Percentiles rank a stretch among this genome's conserved stretches.
phyloP scores from a whole-genome alignment of 345 rosid species.

The Bruguiera parviflora region DNA sequence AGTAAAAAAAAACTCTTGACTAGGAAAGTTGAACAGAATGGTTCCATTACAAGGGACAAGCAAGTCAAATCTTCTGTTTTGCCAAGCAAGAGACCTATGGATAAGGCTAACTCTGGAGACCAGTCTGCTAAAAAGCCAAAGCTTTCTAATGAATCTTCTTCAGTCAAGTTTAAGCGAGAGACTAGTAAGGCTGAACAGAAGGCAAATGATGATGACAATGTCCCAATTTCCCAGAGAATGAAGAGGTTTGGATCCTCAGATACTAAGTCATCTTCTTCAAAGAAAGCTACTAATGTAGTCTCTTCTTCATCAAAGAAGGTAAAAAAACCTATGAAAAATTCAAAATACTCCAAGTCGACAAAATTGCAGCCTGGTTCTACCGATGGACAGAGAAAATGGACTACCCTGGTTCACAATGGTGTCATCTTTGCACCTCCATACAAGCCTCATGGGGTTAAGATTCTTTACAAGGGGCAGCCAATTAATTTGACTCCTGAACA shows the following conservation, averaged over 20 bases:
- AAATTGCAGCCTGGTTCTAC: slow-evolving; percentile 68
- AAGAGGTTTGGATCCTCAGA: slow-evolving; percentile 48
- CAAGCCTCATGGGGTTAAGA: slow-evolving; percentile 83
- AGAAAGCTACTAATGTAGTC: slow-evolving; percentile 49
- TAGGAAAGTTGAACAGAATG: slow-evolving; percentile 60
- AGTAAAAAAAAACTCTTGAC: slow-evolving; percentile 54
- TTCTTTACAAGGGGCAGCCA: slow-evolving; percentile 72
- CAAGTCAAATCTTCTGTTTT: slow-evolving; percentile 32
- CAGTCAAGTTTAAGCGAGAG: slow-evolving; percentile 45
- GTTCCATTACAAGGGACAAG: slow-evolving; percentile 47
- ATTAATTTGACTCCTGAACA: slow-evolving; percentile 75
- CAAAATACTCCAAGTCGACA: slow-evolving; percentile 62
- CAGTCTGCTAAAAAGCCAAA: slow-evolving; percentile 63
- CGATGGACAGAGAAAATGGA: slow-evolving; percentile 99
- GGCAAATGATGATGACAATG: slow-evolving; percentile 64
- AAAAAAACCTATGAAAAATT: slow-evolving; percentile 51
- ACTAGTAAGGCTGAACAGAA: slow-evolving; percentile 45
- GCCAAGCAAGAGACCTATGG: slow-evolving; percentile 71
- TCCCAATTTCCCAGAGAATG: slow-evolving; percentile 73
- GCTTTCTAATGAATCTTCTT: slow-evolving; percentile 43
- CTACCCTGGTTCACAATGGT: slow-evolving; percentile 88
- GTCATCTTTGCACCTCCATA: slow-evolving; percentile 94
- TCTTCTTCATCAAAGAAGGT: slow-evolving; percentile 52
- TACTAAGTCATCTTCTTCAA: slow-evolving; percentile 45
- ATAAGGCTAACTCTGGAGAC: slow-evolving; percentile 42